Conservation (phyloP, 495 filamentous ascomycete genomes). For the Penicillium ochrochloron region DNA sequence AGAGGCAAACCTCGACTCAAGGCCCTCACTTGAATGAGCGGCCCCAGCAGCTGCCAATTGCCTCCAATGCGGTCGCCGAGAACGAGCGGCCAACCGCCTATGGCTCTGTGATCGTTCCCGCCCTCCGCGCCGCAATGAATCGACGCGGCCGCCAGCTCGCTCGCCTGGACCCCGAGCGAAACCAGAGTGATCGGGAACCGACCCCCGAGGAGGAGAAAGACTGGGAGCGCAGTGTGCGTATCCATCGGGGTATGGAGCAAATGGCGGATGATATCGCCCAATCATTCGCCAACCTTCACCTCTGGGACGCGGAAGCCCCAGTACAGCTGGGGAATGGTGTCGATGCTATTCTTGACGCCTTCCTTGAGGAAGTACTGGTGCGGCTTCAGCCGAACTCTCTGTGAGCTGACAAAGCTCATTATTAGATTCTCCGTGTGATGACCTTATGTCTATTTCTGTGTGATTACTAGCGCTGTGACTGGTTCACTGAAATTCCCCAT, state of each 20-base stretch:
- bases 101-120: constrained; percentile 79
- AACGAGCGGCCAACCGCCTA: constrained; percentile 26
- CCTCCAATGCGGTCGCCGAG: constrained; percentile 13
- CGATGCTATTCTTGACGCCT: constrained; percentile 82
- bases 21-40: constrained; percentile 12
- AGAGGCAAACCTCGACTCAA: constrained; percentile 16
- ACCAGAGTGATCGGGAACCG: constrained; percentile 12
- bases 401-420: not conserved
- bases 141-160: constrained; percentile 60
- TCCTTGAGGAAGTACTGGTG: constrained; percentile 94
- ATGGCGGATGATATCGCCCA: constrained; percentile 76
- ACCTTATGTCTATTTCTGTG: not conserved
- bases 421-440: not conserved
- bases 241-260: constrained; percentile 79
- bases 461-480: not conserved
- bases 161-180: constrained; percentile 26
- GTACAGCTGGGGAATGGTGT: constrained; percentile 93
- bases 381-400: constrained; percentile 66
- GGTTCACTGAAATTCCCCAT: not conserved
- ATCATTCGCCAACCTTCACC: constrained; percentile 84
- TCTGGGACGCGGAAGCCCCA: constrained; percentile 77
- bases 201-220: constrained; percentile 40
- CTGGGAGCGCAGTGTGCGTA: constrained; percentile 63
- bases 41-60: constrained; percentile 7
- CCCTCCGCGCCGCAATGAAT: constrained; percentile 83